Evolutionary conservation across 768 basidiomycete species (phyloP).

Genomic region (Naganishia vishniacii): DNA sequence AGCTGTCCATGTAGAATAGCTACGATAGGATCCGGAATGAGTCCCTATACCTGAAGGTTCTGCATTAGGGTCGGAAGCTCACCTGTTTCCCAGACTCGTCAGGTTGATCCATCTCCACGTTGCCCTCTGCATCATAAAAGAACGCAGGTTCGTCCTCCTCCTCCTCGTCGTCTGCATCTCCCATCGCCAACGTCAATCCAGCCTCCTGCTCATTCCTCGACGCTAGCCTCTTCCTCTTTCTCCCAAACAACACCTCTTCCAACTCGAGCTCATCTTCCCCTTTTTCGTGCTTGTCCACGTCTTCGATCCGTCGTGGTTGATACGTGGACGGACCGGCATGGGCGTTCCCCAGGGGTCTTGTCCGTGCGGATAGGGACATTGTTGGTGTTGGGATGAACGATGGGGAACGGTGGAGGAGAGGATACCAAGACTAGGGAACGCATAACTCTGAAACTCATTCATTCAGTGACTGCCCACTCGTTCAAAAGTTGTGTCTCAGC

Average conservation of each 20-base stretch:
- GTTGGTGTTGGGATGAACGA: background rate
- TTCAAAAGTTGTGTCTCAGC: conserved; percentile 20
- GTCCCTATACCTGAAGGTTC: too few species aligned
- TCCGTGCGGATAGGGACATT: background rate
- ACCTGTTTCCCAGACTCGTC: conserved; percentile 20
- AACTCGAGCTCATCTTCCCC: conserved; percentile 47
- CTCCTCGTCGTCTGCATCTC: conserved; percentile 7
- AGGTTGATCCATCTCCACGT: conserved; percentile 23
- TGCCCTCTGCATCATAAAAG: conserved; percentile 13
- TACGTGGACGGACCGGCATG: conserved; percentile 18
- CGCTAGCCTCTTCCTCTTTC: conserved; percentile 26
- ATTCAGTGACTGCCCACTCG: background rate
- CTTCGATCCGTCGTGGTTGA: conserved; percentile 13
- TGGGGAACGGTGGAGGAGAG: too few species aligned
- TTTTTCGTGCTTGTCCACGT: conserved; percentile 31
- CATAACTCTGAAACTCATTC: too few species aligned
- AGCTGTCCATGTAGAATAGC: conserved; percentile 45
- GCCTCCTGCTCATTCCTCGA: background rate
- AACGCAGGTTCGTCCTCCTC: conserved; percentile 14
- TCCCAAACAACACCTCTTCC: conserved; percentile 42
- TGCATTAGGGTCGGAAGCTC: background rate
- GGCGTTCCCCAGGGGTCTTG: background rate
- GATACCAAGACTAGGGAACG: too few species aligned
- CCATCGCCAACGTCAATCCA: background rate
- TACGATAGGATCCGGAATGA: too few species aligned